Evolutionary conservation across 148 eudicot species (phyloP).

Genomic region (Rhododendron molle): DNA sequence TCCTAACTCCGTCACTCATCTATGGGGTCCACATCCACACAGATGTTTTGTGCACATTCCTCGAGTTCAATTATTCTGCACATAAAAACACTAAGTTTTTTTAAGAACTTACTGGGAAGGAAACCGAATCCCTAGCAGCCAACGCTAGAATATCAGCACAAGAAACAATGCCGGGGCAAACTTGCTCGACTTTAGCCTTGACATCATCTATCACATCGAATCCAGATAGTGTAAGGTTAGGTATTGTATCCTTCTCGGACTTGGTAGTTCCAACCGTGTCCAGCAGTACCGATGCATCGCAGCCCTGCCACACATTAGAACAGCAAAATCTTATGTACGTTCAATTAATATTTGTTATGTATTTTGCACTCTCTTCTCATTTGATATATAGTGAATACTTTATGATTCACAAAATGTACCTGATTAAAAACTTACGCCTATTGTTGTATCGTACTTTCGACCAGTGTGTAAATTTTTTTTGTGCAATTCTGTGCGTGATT

Average conservation of each 20-base stretch:
- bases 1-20: neutral
- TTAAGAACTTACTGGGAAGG: conserved; percentile 2
- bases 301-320: conserved; percentile 11
- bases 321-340: neutral
- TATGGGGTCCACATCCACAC: too few species aligned
- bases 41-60: too few species aligned
- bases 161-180: conserved; percentile 22
- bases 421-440: neutral
- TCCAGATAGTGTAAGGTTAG: conserved; percentile 14
- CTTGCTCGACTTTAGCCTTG: conserved; percentile 21
- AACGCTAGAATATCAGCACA: conserved; percentile 28
- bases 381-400: neutral
- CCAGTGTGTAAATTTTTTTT: neutral
- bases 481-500: neutral
- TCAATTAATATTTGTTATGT: too few species aligned
- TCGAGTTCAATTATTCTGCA: neutral
- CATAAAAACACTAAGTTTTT: neutral
- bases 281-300: conserved; percentile 23
- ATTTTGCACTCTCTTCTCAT: neutral
- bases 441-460: neutral
- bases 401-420: neutral
- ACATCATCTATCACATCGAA: conserved; percentile 25
- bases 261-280: neutral
- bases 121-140: conserved; percentile 16
- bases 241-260: conserved; percentile 18